Evolutionary conservation across 805 yeast species (phyloP).

Genomic region (Saccharomycopsis oosterbeekiorum): DNA sequence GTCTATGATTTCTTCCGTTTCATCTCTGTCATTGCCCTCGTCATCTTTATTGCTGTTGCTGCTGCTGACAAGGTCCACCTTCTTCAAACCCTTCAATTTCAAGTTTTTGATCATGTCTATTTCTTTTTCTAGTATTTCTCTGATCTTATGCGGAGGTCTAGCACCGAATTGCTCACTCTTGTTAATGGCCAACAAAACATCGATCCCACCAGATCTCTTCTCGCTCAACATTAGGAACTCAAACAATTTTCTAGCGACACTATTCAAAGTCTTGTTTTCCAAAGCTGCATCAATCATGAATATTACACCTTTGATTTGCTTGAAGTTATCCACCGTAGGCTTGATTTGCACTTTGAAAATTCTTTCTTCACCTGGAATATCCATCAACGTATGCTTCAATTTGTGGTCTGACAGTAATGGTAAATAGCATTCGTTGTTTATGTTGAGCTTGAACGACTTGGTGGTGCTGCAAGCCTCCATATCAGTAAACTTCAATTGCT

Average conservation of each 20-base stretch:
- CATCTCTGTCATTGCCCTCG: constrained; percentile 29
- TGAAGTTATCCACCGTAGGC: constrained; percentile 34
- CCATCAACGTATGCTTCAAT: constrained; percentile 46
- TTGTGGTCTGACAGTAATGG: constrained; percentile 30
- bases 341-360: constrained; percentile 47
- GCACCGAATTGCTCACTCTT: constrained; percentile 81
- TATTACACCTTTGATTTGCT: constrained; percentile 53
- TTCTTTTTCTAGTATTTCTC: constrained; percentile 43
- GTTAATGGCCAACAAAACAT: constrained; percentile 70
- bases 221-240: constrained; percentile 56
- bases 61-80: constrained; percentile 23
- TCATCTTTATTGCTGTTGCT: constrained; percentile 6
- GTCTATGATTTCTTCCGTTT: constrained; percentile 35
- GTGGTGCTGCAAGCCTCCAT: constrained; percentile 29
- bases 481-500: not conserved
- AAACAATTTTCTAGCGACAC: constrained; percentile 49
- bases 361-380: constrained; percentile 84
- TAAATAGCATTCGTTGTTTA: constrained; percentile 29
- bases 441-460: constrained; percentile 42
- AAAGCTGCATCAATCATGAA: constrained; percentile 71
- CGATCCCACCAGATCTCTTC: constrained; percentile 50
- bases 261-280: constrained; percentile 37
- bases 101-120: constrained; percentile 34
- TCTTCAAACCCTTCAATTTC: constrained; percentile 22
- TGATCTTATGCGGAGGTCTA: constrained; percentile 56